phyloP scores from a whole-genome alignment of 1,139 yeast species.

The Blastobotrys indianensis region DNA sequence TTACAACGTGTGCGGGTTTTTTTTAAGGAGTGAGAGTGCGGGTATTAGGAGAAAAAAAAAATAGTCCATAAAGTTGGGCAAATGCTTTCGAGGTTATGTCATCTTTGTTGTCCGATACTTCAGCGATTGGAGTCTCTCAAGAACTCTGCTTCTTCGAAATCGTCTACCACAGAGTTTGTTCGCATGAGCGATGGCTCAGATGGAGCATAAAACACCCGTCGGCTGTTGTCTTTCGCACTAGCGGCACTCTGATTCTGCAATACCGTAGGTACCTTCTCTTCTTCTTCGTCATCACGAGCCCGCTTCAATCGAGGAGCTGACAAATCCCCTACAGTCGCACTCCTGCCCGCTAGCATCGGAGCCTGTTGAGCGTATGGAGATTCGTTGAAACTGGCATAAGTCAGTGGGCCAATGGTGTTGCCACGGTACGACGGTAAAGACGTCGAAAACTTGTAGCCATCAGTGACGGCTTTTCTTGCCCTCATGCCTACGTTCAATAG shows the following conservation, averaged over 20 bases:
- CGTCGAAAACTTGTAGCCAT: conserved; percentile 26
- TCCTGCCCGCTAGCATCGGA: conserved; percentile 14
- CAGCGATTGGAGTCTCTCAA: conserved; percentile 1
- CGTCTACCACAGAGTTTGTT: conserved; percentile 22
- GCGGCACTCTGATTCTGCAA: conserved; percentile 28
- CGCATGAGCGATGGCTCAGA: conserved; percentile 27
- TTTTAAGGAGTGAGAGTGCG: too few species aligned
- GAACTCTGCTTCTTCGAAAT: conserved; percentile 24
- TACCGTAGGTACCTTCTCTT: conserved; percentile 22
- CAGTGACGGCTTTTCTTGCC: conserved; percentile 30
- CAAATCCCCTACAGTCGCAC: conserved; percentile 19
- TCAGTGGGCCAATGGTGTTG: conserved; percentile 18
- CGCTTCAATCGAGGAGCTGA: conserved; percentile 11
- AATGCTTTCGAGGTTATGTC: too few species aligned
- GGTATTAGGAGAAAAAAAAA: too few species aligned
- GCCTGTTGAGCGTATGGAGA: background rate
- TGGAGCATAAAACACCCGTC: conserved; percentile 31
- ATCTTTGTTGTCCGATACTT: too few species aligned
- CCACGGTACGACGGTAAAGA: conserved; percentile 26
- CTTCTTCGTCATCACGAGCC: conserved; percentile 24
- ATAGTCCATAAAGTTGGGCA: too few species aligned
- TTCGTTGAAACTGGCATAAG: conserved; percentile 5
- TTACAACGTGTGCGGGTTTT: too few species aligned
- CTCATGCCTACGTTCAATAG: conserved; percentile 29
- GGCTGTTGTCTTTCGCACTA: conserved; percentile 36